Evolutionary conservation across 2,329 filamentous ascomycete genomes (phyloP).

Genomic region (Fusarium sp.): DNA sequence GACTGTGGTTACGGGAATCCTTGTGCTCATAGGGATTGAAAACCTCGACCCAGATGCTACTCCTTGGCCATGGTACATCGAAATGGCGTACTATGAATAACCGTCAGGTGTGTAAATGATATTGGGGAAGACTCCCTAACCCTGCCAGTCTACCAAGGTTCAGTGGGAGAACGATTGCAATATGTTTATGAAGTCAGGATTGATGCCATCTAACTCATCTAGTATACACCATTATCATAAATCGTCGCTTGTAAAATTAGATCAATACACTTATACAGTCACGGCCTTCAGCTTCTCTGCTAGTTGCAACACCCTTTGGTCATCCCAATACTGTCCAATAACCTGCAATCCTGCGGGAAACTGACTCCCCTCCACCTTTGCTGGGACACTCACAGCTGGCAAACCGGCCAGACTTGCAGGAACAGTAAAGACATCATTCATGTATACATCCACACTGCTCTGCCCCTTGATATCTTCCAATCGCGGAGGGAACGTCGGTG

Average conservation of each 20-base stretch:
- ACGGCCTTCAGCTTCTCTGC: conserved; percentile 63
- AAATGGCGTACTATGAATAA: no score
- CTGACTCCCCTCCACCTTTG: conserved; percentile 52
- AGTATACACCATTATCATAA: conserved; percentile 36
- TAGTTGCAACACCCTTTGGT: conserved; percentile 72
- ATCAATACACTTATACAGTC: conserved; percentile 27
- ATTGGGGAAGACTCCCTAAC: no score
- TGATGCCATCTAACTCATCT: conserved; percentile 21
- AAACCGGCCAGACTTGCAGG: conserved; percentile 93
- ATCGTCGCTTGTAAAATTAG: conserved; percentile 25
- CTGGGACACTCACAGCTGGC: conserved; percentile 87
- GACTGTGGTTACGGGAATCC: not conserved
- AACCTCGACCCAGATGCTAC: not conserved
- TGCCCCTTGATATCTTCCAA: conserved; percentile 70
- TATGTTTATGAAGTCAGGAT: not conserved
- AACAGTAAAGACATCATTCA: conserved; percentile 96
- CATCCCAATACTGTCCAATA: conserved; percentile 86
- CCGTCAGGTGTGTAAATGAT: no score
- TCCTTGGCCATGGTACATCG: no score
- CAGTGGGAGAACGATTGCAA: no score
- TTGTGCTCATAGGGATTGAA: not conserved
- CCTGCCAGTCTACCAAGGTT: no score
- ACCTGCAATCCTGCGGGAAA: conserved; percentile 75
- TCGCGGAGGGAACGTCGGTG: conserved; percentile 80
- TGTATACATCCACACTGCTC: conserved; percentile 81